Evolutionary conservation across 768 basidiomycete species (phyloP), one percentile per base, ranked within the genome.

Genomic region (Hydnomerulius pinastri): DNA sequence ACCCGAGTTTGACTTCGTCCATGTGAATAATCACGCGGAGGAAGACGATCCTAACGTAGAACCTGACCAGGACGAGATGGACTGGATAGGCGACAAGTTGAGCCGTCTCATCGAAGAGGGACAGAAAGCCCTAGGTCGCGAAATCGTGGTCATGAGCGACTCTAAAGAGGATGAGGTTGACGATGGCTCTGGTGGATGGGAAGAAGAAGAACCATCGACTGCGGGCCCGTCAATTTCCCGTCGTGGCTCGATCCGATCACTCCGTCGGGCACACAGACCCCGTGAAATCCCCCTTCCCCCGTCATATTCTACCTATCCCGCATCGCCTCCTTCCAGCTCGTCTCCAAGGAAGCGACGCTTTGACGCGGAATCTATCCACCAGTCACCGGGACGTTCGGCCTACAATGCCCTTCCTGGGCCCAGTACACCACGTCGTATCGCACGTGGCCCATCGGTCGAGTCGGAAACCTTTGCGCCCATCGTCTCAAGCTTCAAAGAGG

Each of bases 141-240:
- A 92, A 63, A 76, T 93, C 13, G 90, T 92, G 8, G 81, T 90
- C 4, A 81, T 84, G 79, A 83, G 82, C 53, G 89, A 90, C 40
- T 74, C 76, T 4, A 74, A 83, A 48, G 87, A 89, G 56, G 89
- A 90, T 50, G 84, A 85, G 58, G 79, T 83, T 4, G 90, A 91
- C 53, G 89, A 91, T 60, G 90, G 87, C 2, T 76, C 74, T 6
- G 87, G 81, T 7, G 76, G 73, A 2, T 92, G 90, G 90, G 84
- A 85, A 49, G 89, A 90, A 46, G 85, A 87, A 36, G 76, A 42
- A 53, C 5, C 21, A 23, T 6, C 46, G 12, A n/a, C 11, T 15
- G 8, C 52, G 1, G 54, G 45, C 9, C 49, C 57, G 1, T 64
- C 62, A 29, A 58, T 57, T 51, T 71, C 60, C 24, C 70, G 56